Evolutionary conservation across 208 protist species (phyloP), one percentile per base, ranked within the genome.

Genomic region (Trypanosoma caninum): DNA sequence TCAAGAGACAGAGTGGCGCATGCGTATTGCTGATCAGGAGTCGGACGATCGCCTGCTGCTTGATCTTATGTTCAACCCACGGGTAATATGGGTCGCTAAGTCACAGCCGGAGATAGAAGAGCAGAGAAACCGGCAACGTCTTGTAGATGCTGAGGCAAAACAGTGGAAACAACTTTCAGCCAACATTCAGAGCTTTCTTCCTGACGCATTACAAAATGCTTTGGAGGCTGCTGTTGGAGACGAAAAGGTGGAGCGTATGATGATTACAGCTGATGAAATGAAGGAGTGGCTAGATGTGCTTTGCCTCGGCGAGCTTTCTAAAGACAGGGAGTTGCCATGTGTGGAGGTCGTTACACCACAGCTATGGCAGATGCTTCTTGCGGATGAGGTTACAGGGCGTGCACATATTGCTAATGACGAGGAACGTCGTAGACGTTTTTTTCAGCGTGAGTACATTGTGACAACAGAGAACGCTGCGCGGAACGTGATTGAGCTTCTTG

Each of bases 251-350:
- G 80, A 65, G 28, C 80, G 84, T 35, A 73, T 82, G 16, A 66
- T 77, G 16, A 47, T 87, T 28, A 56, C 65, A 13, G 75, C 80
- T 30, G 72, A 85, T 53, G 84, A 79, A 35, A 81, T 87, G 84
- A 65, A 64, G 41, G 75, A 72, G 44, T 47, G 79, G 44, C 69
- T 87, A 37, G 80, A 85, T 48, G 11, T 91, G 20, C 50, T 87
- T 37, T 55, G 56, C 38, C 11, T n/a, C 2, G 30, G 45, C 42
- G 53, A 61, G 18, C n/a, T 33, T n/a, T n/a, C 56, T 34, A 27
- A 27, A 23, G n/a, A 44, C 20, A 33, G 45, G n/a, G 54, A 20
- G n/a, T 22, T 42, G 34, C 56, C 63, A 16, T 41, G 50, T 2
- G 38, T 63, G 14, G 20, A 31, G 30, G 55, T 27, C 9, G 59